Conservation (phyloP, 176 grass and related monocot genomes). For the Avena sativa region DNA sequence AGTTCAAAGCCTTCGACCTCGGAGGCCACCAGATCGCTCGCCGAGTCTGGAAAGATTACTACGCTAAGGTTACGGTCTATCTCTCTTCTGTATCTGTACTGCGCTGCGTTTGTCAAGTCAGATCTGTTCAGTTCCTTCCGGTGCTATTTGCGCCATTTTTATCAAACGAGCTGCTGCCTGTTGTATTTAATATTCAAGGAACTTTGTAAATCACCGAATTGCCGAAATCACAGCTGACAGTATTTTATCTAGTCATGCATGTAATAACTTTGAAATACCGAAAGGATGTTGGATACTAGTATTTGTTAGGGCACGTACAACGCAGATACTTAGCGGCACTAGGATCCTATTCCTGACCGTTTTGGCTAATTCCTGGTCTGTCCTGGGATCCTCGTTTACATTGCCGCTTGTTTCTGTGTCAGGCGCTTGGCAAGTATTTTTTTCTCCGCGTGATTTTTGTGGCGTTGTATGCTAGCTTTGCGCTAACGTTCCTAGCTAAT, state of each 20-base stretch:
- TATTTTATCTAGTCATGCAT: not conserved
- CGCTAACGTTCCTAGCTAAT: no score
- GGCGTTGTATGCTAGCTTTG: no score
- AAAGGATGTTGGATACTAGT: not conserved
- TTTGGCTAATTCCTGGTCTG: no score
- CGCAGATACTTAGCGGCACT: no score
- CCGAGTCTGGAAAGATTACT: constrained; percentile 85
- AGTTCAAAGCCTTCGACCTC: constrained; percentile 85
- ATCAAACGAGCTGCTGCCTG: not conserved
- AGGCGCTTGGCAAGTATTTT: no score
- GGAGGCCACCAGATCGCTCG: constrained; percentile 80
- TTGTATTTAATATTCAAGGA: not conserved
- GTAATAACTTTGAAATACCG: not conserved
- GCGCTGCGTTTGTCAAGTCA: not conserved
- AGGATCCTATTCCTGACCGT: no score
- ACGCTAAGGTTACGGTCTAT: constrained; percentile 55
- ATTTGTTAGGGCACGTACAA: no score
- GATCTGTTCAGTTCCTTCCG: constrained; percentile 33
- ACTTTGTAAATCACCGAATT: not conserved
- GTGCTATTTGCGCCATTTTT: not conserved
- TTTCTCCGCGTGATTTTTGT: no score
- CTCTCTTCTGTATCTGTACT: not conserved
- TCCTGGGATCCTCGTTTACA: no score
- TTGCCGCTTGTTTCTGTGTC: no score
- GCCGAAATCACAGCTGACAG: no score